Evolutionary conservation across 2,329 filamentous ascomycete genomes (phyloP), one percentile per base, ranked within the genome.

Genomic region (Raffaelea deltoideospora): DNA sequence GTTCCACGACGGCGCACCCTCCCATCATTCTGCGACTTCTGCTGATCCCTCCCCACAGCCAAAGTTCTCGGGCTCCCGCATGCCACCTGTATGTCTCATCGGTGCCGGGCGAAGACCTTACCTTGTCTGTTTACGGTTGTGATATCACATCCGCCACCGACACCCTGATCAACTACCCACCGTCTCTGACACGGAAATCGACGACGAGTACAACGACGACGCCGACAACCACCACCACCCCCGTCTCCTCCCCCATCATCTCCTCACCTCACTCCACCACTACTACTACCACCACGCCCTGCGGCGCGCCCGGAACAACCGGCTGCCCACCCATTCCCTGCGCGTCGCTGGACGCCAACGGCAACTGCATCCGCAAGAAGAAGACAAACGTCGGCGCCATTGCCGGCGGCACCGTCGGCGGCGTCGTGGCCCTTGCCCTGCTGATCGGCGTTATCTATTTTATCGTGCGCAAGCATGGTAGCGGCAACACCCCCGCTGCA

Each of bases 341-440:
- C 23, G 8, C 23, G 23, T 26, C 23, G 23, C 13, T 13, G n/a
- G n/a, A n/a, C n/a, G n/a, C n/a, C n/a, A n/a, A n/a, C n/a, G n/a
- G n/a, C n/a, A n/a, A n/a, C n/a, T n/a, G n/a, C n/a, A n/a, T n/a
- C n/a, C n/a, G n/a, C 28, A 29, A 27, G 23, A 32, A 36, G 23
- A 36, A 33, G 24, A 26, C 29, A 20, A 42, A 40, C 33, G 35
- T 47, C 8, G 53, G 50, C 26, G 40, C 53, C 33, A 55, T 56
- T 22, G 48, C 50, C 2, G 53, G 53, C 28, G 53, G 53, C 26
- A 52, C 50, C 10, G 52, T 56, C 4, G 53, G 53, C 39, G 53
- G 53, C 17, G 41, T 54, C 1, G 53, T 38, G 19, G 53, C 41
- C 11, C 30, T 57, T 18, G 53, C 43, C 20, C 17, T 44, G 7